Evolutionary conservation across 192 early-diverging fungal genomes (phyloP), one percentile per base, ranked within the genome.

Genomic region (Gonapodya sp.): DNA sequence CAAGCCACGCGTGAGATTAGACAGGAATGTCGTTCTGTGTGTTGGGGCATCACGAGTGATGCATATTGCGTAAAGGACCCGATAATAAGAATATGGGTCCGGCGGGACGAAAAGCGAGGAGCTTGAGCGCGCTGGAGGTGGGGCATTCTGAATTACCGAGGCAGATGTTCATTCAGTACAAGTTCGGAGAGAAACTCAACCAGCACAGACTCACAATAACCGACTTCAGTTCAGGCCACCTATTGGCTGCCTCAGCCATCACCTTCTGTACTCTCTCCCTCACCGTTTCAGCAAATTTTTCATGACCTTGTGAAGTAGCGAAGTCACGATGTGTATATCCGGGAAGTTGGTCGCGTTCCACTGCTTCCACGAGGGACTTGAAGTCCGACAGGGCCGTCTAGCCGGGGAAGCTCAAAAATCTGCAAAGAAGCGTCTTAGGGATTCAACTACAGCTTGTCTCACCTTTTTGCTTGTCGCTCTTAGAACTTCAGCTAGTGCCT

Each of bases 11-110:
- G 75, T 32, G 8, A 77, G 34, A 18, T 18, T 18, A 8, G 75
- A 77, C 30, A 77, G 31, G 30, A 77, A 34, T 2, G 18, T 34
- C 2, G 16, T 2, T 8, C 18, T 16, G 34, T 77, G 34, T 18
- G 75, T 32, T 2, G 75, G 75, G 14, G 75, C 75, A 77, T 77
- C 75, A 2, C 34, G 75, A 77, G 16, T 77, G 30, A 77, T 34
- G 18, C 30, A 18, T 34, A 77, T 18, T 2, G 34, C 75, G 30
- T 32, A 34, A 34, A 77, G 75, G 18, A 77, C 30, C 8, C 75
- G 75, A 33, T 16, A 77, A 77, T 32, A 77, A 32, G 75, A 32
- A 8, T 18, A 18, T 16, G 75, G 75, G 34, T 77, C 75, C 2
- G 75, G 75, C 2, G 75, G 75, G 30, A 77, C 34, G 75, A 77